phyloP scores from a whole-genome alignment of 2,329 filamentous ascomycete genomes.

The Epichloe sibirici region DNA sequence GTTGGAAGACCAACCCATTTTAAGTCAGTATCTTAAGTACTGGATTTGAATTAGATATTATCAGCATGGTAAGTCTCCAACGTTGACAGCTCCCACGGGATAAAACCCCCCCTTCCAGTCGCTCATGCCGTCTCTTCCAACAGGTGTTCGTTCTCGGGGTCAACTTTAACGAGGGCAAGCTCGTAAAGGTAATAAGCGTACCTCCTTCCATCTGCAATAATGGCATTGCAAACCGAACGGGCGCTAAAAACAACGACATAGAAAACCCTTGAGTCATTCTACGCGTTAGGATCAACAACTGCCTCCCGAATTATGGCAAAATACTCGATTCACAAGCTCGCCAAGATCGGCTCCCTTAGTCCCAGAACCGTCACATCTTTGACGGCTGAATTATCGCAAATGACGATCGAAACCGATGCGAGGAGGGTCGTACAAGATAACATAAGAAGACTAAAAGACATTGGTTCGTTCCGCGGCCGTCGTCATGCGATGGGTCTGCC shows the following conservation, averaged over 20 bases:
- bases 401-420: slow-evolving; percentile 91
- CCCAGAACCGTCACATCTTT: slow-evolving; percentile 70
- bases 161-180: slow-evolving; percentile 71
- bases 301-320: slow-evolving; percentile 73
- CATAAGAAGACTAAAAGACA: slow-evolving; percentile 75
- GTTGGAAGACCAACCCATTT: not conserved
- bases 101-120: no score
- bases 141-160: slow-evolving; percentile 77
- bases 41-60: not conserved
- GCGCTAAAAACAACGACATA: slow-evolving; percentile 14
- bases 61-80: slow-evolving; percentile 1
- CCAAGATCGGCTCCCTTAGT: slow-evolving; percentile 62
- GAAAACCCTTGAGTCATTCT: slow-evolving; percentile 75
- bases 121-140: not conserved
- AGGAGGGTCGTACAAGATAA: slow-evolving; percentile 69
- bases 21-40: not conserved
- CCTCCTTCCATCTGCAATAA: not conserved
- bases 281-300: slow-evolving; percentile 62
- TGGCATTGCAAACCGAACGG: not conserved
- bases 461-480: slow-evolving; percentile 78
- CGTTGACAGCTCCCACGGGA: not conserved
- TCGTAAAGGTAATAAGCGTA: slow-evolving; percentile 57
- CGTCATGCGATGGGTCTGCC: slow-evolving; percentile 88
- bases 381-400: slow-evolving; percentile 72
- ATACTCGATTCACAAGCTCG: slow-evolving; percentile 74